Base-by-base conservation (phyloP, 805 yeast species). In the Jamesozyma jinghongensis region DNA sequence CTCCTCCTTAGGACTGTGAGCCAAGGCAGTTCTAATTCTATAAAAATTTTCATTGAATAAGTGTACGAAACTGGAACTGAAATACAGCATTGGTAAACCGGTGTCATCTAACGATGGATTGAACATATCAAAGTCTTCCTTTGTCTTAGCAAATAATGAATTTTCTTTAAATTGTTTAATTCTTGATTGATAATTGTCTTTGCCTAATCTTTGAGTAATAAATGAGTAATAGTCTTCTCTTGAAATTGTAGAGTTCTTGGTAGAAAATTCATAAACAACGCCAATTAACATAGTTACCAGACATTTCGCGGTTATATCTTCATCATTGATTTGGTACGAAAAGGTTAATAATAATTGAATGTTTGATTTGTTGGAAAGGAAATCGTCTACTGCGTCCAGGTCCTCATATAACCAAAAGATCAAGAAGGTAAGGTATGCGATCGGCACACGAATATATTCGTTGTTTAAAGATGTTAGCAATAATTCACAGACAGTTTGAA, bases 41-140 rank as follows among this genome's bases (percentile, higher is more conserved):
- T 69, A 61, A 46, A 72, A 76, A 51, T 85, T 82, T 2, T 82
- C 92, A 46, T 77, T 78, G 33, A 92, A 64, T 38, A 87, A 63
- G 3, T 65, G 66, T 3, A 84, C 77, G 56, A 85, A 85, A 2
- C 69, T 62, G 0, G 73, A 56, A 43, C 79, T 81, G 54, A 92
- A 81, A 52, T 73, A 86, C 1, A 90, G 82, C 43, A 77, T 75
- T 0, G 97, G 98, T 32, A 90, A 70, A 1, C 98, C 98, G 1
- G 94, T 78, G 2, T 77, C 80, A 56, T 86, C 95, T 46, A 74
- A 71, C 3, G 68, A 67, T 2, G 79, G 74, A 14, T 68, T 65
- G 19, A 74, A 59, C 20, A 75, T 65, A 18, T 67, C 65, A 1
- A 70, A 70, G 3, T 69, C 71, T n/a, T 72, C 76, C 13, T 48